Evolutionary conservation across 2,329 filamentous ascomycete species (phyloP), one percentile per base, ranked within the genome.

Genomic region (Arthrinium puccinioides): DNA sequence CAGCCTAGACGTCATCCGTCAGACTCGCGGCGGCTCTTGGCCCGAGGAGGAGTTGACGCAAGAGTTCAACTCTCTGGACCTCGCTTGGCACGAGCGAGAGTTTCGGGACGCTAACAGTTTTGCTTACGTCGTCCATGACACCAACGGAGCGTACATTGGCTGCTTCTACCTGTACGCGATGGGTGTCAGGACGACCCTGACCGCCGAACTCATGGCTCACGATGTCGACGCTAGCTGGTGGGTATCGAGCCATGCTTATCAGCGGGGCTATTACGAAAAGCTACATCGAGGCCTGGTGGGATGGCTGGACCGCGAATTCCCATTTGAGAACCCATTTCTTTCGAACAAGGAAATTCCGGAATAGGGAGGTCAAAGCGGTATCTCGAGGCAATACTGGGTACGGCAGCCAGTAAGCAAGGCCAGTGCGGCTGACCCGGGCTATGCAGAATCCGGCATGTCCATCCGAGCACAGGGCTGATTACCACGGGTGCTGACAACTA

Each of bases 121-220:
- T 18, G 33, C 33, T 24, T 36, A 36, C 21, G 33, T 20, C 33
- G 33, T 36, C 10, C 33, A 36, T 24, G 33, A 32, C 10, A 25
- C 16, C 11, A 18, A 18, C 15, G 16, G 16, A 10, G 28, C 19
- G 13, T 36, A 36, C 24, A 24, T 36, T 8, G 33, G 33, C 24
- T 36, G 33, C 33, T 36, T 36, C 33, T 26, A 36, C 33, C 21
- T 36, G 14, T 26, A 26, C 24, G 23, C 33, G 23, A 36, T 36
- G 21, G 33, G 33, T 18, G 15, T 18, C 33, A 21, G 33, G 21
- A 36, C 21, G 21, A 11, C 15, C 8, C 8, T 28, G 33, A 36
- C 18, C 15, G 13, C 24, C 24, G 21, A 26, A n/a, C 33, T 36
- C 24, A 18, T 14, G 4, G 33, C 33, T 11, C 25, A 36, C 24